Evolutionary conservation across 2,329 filamentous ascomycete genomes (phyloP).

Genomic region (Aureobasidium mangrovei): DNA sequence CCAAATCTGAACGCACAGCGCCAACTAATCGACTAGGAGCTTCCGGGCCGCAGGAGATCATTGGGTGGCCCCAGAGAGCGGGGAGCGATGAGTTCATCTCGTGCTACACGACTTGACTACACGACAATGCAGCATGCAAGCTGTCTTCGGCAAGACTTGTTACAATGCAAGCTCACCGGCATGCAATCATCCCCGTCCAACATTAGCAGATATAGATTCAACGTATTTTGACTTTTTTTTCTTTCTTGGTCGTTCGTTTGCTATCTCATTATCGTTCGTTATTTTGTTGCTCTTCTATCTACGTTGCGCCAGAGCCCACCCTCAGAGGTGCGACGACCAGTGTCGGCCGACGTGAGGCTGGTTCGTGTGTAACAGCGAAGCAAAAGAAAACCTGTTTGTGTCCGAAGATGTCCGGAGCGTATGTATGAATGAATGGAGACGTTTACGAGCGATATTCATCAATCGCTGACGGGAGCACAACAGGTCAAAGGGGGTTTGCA

Average conservation of each 20-base stretch:
- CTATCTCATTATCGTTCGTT: neutral
- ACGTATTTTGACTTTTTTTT: neutral
- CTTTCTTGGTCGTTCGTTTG: neutral
- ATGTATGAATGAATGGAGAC: neutral
- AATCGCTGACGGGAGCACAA: slow-evolving; percentile 14
- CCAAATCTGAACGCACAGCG: slow-evolving; percentile 10
- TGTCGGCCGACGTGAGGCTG: neutral
- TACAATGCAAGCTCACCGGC: slow-evolving; percentile 6
- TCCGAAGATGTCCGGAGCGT: neutral
- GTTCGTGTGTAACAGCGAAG: slow-evolving; percentile 6
- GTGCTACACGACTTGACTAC: slow-evolving; percentile 11
- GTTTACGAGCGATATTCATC: slow-evolving; percentile 9
- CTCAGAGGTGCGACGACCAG: neutral
- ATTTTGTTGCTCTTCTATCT: slow-evolving; percentile 8
- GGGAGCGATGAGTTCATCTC: slow-evolving; percentile 8
- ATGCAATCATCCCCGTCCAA: slow-evolving; percentile 4
- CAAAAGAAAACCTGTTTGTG: slow-evolving; percentile 1
- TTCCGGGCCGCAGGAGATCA: slow-evolving; percentile 13
- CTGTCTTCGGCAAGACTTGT: slow-evolving; percentile 13
- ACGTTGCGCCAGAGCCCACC: slow-evolving; percentile 6
- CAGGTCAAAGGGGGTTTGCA: slow-evolving; percentile 2
- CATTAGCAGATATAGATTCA: neutral
- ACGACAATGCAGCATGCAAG: slow-evolving; percentile 14
- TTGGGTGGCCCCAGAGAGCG: slow-evolving; percentile 9
- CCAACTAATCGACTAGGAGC: slow-evolving; percentile 10